Base-by-base conservation (phyloP, 306 rosid species). In the Spatholobus suberectus region DNA sequence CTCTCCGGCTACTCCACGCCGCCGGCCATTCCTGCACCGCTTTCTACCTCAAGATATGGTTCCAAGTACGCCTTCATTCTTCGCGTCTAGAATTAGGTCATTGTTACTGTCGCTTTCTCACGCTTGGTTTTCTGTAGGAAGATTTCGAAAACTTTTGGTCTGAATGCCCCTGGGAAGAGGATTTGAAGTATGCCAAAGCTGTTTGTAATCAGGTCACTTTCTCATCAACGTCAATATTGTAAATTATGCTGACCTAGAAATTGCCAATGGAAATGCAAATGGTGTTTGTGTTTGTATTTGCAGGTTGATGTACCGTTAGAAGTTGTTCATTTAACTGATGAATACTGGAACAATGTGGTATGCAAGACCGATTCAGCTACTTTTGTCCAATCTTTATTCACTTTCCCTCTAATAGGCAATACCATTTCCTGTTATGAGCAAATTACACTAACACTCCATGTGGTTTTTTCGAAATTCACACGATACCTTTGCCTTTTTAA, bases 81-180 rank as follows among this genome's bases (percentile, higher is more conserved):
- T 27, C 23, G 11, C 63, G 0, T 32, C 38, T 49, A 0, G 14
- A 20, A 15, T 41, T 21, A 41, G 35, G 35, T 23, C 10, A 23
- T 41, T 26, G 1, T 1, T 68, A 5, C 37, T 7, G 4, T 70
- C 81, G 15, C 34, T 38, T 10, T 70, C 58, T 70, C 40, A 89
- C 49, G 32, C 34, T 69, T 82, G 75, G 58, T 41, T 87, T 86
- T 87, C 20, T 88, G 86, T 89, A 92, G 99, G 99, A 96, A 84
- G 98, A 92, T 58, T 96, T 93, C 21, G 97, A 93, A 88, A 96
- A 96, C 81, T 96, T 86, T 86, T 96, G 98, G 99, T 90, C 98
- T 3, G 92, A 92, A 73, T 93, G 99, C 70, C 99, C 99, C 15
- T 96, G 99, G 99, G 97, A 96, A 75, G 98, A 96, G 44, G 97